Evolutionary conservation across 345 rosid genomes (phyloP).

Genomic region (Moricandia arvensis): DNA sequence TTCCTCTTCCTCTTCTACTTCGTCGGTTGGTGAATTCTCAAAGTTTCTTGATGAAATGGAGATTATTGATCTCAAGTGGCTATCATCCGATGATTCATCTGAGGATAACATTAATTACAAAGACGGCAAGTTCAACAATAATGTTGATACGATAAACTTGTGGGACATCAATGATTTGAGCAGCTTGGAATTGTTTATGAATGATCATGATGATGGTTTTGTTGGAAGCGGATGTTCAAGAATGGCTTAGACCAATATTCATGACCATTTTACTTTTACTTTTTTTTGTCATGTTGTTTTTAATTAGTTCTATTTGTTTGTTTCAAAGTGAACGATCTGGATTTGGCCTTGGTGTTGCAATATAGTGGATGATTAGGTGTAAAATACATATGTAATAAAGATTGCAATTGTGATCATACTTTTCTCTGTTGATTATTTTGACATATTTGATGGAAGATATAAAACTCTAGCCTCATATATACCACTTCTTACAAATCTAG

Average conservation of each 20-base stretch:
- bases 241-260: slow-evolving; percentile 33
- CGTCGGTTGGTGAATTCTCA: slow-evolving; percentile 32
- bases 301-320: neutral
- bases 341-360: slow-evolving; percentile 15
- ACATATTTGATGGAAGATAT: neutral
- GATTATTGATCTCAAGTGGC: slow-evolving; percentile 34
- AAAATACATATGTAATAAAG: slow-evolving; percentile 31
- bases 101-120: slow-evolving; percentile 3
- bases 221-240: slow-evolving; percentile 36
- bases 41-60: slow-evolving; percentile 39
- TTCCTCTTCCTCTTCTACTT: slow-evolving; percentile 18
- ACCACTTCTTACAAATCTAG: neutral
- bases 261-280: slow-evolving; percentile 22
- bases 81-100: slow-evolving; percentile 20
- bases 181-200: slow-evolving; percentile 59
- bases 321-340: slow-evolving; percentile 7
- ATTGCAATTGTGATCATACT: slow-evolving; percentile 10
- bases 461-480: neutral
- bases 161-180: slow-evolving; percentile 61
- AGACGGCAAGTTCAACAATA: slow-evolving; percentile 25
- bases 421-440: neutral
- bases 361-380: slow-evolving; percentile 26
- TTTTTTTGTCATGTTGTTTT: neutral
- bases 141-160: slow-evolving; percentile 34
- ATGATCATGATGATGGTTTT: slow-evolving; percentile 28